Conservation (phyloP, 257 asterid species). For the Solanum sparsipilum region DNA sequence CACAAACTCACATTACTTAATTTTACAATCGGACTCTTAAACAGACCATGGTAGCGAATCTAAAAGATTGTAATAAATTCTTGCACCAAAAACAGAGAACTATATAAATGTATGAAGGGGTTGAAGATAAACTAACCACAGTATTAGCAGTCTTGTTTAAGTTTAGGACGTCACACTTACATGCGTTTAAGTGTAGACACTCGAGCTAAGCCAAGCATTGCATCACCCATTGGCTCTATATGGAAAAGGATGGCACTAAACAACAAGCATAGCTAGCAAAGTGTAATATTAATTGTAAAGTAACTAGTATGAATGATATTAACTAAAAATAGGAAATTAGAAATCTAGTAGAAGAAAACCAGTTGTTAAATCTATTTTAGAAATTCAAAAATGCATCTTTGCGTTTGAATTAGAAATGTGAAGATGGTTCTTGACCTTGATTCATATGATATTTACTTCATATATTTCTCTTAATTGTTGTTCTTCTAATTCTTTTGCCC, state of each 20-base stretch:
- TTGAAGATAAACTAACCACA: background rate
- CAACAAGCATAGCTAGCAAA: background rate
- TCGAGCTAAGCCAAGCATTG: background rate
- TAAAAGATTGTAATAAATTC: background rate
- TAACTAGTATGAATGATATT: background rate
- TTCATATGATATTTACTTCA: background rate
- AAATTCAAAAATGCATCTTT: background rate
- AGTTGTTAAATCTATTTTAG: background rate
- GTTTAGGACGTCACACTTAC: background rate
- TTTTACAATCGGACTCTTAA: background rate
- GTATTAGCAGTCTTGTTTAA: background rate
- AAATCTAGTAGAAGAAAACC: background rate
- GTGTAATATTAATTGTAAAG: background rate
- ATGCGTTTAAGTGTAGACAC: background rate
- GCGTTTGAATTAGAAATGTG: background rate
- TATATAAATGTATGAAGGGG: background rate
- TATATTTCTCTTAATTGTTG: background rate
- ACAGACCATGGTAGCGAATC: background rate
- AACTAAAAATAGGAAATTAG: background rate
- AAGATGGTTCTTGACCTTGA: background rate
- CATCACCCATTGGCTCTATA: background rate
- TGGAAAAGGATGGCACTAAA: background rate
- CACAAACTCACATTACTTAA: background rate
- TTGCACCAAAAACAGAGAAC: background rate
- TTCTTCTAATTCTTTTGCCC: background rate